Conservation (phyloP, 331 rosid genomes). For the Rhamnella rubrinervis region DNA sequence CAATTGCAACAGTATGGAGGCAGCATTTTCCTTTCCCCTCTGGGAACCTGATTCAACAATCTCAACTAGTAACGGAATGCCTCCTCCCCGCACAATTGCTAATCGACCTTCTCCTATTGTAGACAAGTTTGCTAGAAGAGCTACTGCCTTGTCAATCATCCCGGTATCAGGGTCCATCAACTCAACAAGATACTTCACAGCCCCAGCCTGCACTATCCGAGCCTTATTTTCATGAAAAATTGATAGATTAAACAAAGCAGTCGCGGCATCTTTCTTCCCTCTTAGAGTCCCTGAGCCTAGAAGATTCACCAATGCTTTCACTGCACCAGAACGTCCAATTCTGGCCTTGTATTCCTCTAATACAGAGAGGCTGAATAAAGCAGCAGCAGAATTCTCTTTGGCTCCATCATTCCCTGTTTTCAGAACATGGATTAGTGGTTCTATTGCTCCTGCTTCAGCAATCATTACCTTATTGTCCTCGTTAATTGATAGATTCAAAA, state of each 20-base stretch:
- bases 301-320: constrained; percentile 85
- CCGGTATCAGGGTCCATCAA: constrained; percentile 64
- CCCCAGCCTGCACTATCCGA: constrained; percentile 90
- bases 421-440: constrained; percentile 79
- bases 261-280: constrained; percentile 94
- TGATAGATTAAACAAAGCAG: constrained; percentile 86
- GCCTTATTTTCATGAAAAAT: constrained; percentile 90
- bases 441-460: constrained; percentile 79
- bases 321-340: constrained; percentile 93
- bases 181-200: constrained; percentile 71
- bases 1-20: constrained; percentile 74
- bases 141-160: constrained; percentile 92
- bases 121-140: constrained; percentile 84
- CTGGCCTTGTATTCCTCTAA: constrained; percentile 71
- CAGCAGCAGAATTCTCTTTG: constrained; percentile 91
- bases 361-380: constrained; percentile 85
- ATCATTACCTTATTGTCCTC: constrained; percentile 74
- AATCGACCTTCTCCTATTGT: constrained; percentile 76
- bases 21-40: constrained; percentile 93
- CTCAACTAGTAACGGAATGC: constrained; percentile 82
- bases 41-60: constrained; percentile 75
- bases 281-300: constrained; percentile 75
- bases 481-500: constrained; percentile 78
- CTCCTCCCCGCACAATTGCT: constrained; percentile 66
- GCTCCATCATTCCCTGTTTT: constrained; percentile 76